phyloP scores from a whole-genome alignment of 2,329 filamentous ascomycete genomes.

The Chrysoporthe puriensis region DNA sequence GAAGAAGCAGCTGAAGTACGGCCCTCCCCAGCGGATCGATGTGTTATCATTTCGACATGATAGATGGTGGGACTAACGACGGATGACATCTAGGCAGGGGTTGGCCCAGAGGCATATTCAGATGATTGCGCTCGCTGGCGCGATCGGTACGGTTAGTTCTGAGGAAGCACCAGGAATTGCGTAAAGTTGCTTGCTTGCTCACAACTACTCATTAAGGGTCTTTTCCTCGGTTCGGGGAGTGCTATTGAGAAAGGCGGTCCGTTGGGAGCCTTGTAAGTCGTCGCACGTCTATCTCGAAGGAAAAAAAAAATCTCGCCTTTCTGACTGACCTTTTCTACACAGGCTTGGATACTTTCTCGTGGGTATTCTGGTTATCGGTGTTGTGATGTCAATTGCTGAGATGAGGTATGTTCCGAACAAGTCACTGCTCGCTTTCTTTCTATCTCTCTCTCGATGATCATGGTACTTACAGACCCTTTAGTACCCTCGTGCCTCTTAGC shows the following conservation, averaged over 20 bases:
- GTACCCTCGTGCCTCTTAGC: slow-evolving; percentile 22
- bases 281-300: no score
- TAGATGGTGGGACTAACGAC: not conserved
- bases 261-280: slow-evolving; percentile 18
- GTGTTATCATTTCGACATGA: not conserved
- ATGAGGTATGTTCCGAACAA: not conserved
- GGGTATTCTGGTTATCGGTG: slow-evolving; percentile 13
- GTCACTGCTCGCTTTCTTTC: no score
- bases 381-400: slow-evolving; percentile 22
- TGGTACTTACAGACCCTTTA: not conserved
- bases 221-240: slow-evolving; percentile 17
- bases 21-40: not conserved
- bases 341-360: slow-evolving; percentile 22
- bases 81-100: not conserved
- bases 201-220: slow-evolving; percentile 10
- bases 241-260: slow-evolving; percentile 16
- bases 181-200: not conserved
- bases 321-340: not conserved
- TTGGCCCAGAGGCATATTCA: slow-evolving; percentile 19
- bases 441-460: not conserved
- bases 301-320: not conserved
- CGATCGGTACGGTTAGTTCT: slow-evolving; percentile 11
- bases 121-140: slow-evolving; percentile 26
- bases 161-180: not conserved
- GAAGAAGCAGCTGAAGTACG: slow-evolving; percentile 14